Evolutionary conservation across 192 early-diverging fungal genomes (phyloP).

Genomic region (Entomortierella parvispora): DNA sequence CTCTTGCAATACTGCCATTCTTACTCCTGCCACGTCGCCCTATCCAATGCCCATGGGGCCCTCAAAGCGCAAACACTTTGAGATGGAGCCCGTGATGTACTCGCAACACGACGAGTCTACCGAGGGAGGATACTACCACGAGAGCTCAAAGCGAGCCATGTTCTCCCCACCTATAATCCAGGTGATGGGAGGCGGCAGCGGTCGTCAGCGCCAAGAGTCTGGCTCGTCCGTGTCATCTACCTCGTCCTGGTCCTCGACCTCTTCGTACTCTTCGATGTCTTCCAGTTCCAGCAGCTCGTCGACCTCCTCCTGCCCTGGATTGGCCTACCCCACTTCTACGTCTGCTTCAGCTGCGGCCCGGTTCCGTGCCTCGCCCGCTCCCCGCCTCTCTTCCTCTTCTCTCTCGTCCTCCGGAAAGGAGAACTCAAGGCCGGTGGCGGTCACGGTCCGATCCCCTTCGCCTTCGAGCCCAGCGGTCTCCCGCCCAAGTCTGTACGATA

Average conservation of each 20-base stretch:
- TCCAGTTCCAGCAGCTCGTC: conserved; percentile 9
- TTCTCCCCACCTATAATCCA: too few relatives aligned
- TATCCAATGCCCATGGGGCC: too few relatives aligned
- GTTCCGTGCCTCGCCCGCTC: conserved; percentile 6
- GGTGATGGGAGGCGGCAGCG: background rate
- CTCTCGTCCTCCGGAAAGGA: conserved; percentile 12
- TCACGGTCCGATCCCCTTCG: too few relatives aligned
- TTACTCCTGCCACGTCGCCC: too few relatives aligned
- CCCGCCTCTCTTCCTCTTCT: conserved; percentile 15
- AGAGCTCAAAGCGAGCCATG: too few relatives aligned
- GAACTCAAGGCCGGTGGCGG: background rate
- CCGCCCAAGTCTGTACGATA: conserved; percentile 16
- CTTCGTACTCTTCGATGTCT: conserved; percentile 29
- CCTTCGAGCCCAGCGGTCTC: too few relatives aligned
- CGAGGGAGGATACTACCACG: too few relatives aligned
- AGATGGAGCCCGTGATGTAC: too few relatives aligned
- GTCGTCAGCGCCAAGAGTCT: conserved; percentile 41
- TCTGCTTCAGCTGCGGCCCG: background rate
- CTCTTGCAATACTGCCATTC: too few relatives aligned
- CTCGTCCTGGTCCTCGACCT: conserved; percentile 31
- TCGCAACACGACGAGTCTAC: too few relatives aligned
- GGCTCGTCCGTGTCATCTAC: conserved; percentile 34
- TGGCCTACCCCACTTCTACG: background rate
- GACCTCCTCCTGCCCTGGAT: conserved; percentile 1
- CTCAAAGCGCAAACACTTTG: too few relatives aligned